phyloP scores from a whole-genome alignment of 78 protist species.

The Paratrimastix pyriformis region DNA sequence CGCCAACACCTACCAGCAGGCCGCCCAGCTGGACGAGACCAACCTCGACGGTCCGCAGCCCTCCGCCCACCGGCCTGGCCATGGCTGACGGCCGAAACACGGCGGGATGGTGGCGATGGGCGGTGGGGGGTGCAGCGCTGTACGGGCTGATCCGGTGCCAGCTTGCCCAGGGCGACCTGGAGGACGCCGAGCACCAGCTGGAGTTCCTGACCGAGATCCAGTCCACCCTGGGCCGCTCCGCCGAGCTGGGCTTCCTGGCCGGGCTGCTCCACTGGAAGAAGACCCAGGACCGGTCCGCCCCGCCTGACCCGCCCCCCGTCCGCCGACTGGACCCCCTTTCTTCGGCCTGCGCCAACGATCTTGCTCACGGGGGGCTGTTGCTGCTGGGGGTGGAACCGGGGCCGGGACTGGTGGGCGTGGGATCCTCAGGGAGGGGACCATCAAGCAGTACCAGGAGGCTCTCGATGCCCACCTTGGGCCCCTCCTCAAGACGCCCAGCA shows the following conservation, averaged over 20 bases:
- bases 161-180: slow-evolving; percentile 25
- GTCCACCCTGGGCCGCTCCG: background rate
- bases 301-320: background rate
- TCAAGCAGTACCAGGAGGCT: slow-evolving; percentile 11
- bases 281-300: background rate
- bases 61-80: too few relatives aligned
- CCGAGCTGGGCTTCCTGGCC: slow-evolving; percentile 14
- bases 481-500: too few relatives aligned
- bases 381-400: background rate
- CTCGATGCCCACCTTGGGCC: slow-evolving; percentile 11
- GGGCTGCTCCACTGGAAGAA: too few relatives aligned
- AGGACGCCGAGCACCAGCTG: slow-evolving; percentile 50
- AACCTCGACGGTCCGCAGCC: slow-evolving; percentile 11
- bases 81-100: too few relatives aligned
- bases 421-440: too few relatives aligned
- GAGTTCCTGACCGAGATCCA: slow-evolving; percentile 39
- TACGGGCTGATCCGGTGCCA: slow-evolving; percentile 30
- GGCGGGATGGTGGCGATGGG: too few relatives aligned
- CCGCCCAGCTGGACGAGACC: slow-evolving; percentile 26
- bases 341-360: background rate
- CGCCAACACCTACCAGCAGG: background rate
- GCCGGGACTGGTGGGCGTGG: background rate
- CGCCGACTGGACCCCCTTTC: too few relatives aligned
- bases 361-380: slow-evolving; percentile 2
- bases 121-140: too few relatives aligned